Evolutionary conservation across 306 rosid species (phyloP).

Genomic region (Parietaria judaica): DNA sequence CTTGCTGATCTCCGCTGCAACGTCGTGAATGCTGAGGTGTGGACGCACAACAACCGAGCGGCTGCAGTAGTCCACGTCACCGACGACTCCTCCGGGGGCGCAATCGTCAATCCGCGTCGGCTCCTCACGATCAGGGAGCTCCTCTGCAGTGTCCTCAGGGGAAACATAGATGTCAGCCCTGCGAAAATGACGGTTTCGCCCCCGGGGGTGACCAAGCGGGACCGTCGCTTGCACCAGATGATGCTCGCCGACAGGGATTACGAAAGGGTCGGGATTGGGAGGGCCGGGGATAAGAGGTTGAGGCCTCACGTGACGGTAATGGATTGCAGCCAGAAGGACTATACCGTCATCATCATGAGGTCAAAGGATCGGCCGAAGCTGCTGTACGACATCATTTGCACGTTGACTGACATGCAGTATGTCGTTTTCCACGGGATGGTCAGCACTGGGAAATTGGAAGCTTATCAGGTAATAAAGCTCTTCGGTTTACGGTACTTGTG

Average conservation of each 20-base stretch:
- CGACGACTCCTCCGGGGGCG: conserved; percentile 53
- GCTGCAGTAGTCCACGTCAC: conserved; percentile 92
- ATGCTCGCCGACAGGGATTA: conserved; percentile 96
- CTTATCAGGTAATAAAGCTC: conserved; percentile 56
- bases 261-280: conserved; percentile 44
- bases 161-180: conserved; percentile 52
- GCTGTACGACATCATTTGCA: conserved; percentile 87
- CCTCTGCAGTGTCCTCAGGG: conserved; percentile 76
- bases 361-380: conserved; percentile 84
- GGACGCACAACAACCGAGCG: conserved; percentile 94
- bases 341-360: conserved; percentile 68
- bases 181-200: conserved; percentile 68
- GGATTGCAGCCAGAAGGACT: conserved; percentile 76
- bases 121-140: conserved; percentile 62
- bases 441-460: conserved; percentile 56
- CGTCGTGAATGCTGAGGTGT: conserved; percentile 81
- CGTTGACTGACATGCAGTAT: conserved; percentile 93
- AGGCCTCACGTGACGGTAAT: conserved; percentile 59
- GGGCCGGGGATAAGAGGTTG: conserved; percentile 32
- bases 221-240: conserved; percentile 85
- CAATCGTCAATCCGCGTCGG: conserved; percentile 56
- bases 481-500: background rate
- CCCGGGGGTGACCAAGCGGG: conserved; percentile 69
- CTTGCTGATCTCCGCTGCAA: conserved; percentile 81
- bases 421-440: conserved; percentile 89